A percentile compares a stretch with the other conserved stretches of the same genome.
These are phyloP conservation scores for Senna tora DNA, from an alignment of 306 rosid species.

Conservation along the genomic window DNA sequence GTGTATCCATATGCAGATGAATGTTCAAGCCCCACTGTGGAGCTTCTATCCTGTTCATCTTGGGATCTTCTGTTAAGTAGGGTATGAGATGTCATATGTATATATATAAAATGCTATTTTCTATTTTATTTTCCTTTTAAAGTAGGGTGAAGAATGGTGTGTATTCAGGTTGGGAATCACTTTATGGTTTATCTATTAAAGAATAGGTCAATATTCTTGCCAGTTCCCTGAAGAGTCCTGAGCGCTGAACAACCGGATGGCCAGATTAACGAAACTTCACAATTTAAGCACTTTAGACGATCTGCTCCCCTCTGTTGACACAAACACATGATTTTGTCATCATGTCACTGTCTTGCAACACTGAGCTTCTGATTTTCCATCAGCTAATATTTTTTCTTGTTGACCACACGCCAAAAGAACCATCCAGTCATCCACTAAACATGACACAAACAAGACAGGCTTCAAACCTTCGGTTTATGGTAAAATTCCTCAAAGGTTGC, in stretches of 20 bases:
- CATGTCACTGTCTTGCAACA: background rate
- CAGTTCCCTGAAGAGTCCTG: constrained; percentile 42
- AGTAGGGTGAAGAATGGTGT: constrained; percentile 28
- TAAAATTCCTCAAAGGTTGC: constrained; percentile 20
- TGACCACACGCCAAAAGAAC: background rate
- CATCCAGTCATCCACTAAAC: background rate
- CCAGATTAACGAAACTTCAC: no score
- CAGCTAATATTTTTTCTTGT: background rate
- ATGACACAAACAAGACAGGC: background rate
- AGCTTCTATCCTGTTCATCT: constrained; percentile 59
- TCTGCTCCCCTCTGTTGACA: background rate
- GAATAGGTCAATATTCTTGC: constrained; percentile 66
- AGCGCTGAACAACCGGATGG: no score
- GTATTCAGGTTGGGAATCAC: constrained; percentile 68
- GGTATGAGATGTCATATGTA: constrained; percentile 50
- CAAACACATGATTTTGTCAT: background rate
- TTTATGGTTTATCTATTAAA: constrained; percentile 59
- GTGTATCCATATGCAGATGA: constrained; percentile 47
- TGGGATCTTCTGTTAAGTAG: constrained; percentile 75
- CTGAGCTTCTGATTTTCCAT: background rate
- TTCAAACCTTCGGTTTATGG: background rate
- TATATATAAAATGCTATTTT: background rate
- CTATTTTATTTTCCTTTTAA: background rate
- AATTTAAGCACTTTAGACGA: no score
- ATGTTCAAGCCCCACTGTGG: constrained; percentile 53